Base-by-base conservation (phyloP, 108 stramenopile genomes). In the Cyclotella distinguenda region DNA sequence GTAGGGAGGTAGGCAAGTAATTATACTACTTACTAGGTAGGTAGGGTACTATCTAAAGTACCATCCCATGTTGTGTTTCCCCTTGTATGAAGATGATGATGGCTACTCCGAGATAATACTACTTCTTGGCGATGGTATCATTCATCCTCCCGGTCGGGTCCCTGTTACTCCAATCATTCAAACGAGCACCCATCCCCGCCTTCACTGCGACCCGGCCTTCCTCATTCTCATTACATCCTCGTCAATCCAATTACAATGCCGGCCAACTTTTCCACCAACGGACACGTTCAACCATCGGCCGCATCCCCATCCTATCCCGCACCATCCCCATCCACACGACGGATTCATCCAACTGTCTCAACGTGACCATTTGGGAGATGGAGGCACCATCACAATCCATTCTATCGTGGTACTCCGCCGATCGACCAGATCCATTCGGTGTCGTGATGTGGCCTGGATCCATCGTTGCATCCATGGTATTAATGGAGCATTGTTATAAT, bases 361-460 rank as follows among this genome's bases (percentile, higher is more conserved):
- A 46, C n/a, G 65, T 91, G 9, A 88, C 84, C 0, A 69, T 89
- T 33, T 92, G 86, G 85, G 91, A 92, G 67, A 79, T 86, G 84
- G 81, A 89, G 47, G 62, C 76, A 22, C 83, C 88, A 2, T 83
- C 91, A 11, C 68, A 79, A 10, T 43, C 85, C 3, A 84, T 89
- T n/a, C 83, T 87, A 50, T 52, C 71, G 22, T 92, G 86, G 68
- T 89, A 86, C 88, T 54, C 77, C 27, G 47, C 64, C 22, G 66
- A 56, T 10, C 49, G 45, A 56, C 60, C 57, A 18, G 74, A 92
- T 74, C 91, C 91, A 13, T 92, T 92, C 74, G 88, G 91, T 34
- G 57, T 87, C 10, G 81, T 92, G 33, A 74, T 84, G 44, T 92
- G 91, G 91, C 91, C 91, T 28, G 91, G 91, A 5, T 77, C 83